phyloP scores from a whole-genome alignment of 2,329 filamentous ascomycete genomes.

The Hymenoscyphus linearis region DNA sequence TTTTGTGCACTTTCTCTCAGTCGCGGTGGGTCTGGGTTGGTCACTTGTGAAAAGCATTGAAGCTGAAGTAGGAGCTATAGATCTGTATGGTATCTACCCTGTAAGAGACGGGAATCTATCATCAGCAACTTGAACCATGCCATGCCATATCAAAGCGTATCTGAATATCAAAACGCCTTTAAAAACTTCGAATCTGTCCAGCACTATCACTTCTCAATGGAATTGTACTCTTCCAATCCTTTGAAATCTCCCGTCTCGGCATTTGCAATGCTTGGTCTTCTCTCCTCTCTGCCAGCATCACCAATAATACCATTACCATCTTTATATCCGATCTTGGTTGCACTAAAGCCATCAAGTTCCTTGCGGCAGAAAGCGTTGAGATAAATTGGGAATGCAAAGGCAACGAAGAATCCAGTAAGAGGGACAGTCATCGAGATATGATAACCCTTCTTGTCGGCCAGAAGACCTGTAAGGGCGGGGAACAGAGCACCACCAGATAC shows the following conservation, averaged over 20 bases:
- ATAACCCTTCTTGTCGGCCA: conserved; percentile 5
- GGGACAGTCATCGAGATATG: conserved; percentile 31
- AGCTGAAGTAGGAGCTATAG: neutral
- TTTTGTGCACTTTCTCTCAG: too few relatives aligned
- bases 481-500: conserved; percentile 70
- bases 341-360: conserved; percentile 34
- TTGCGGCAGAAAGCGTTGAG: conserved; percentile 30
- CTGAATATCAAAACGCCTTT: neutral
- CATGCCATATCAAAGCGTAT: too few relatives aligned
- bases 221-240: neutral
- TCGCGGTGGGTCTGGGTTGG: too few relatives aligned
- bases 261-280: conserved; percentile 11
- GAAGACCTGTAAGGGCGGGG: conserved; percentile 58
- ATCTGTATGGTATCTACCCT: neutral
- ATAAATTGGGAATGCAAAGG: conserved; percentile 34
- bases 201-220: neutral
- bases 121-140: too few relatives aligned
- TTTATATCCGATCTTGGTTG: conserved; percentile 33
- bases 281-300: conserved; percentile 25
- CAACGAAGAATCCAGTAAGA: conserved; percentile 31
- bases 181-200: neutral
- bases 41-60: neutral
- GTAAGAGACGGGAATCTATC: neutral
- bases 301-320: conserved; percentile 27
- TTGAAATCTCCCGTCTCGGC: conserved; percentile 12